A percentile compares a stretch with the other conserved stretches of the same genome.
Conservation (phyloP, 805 yeast genomes). For the Metschnikowia dekortorum region DNA sequence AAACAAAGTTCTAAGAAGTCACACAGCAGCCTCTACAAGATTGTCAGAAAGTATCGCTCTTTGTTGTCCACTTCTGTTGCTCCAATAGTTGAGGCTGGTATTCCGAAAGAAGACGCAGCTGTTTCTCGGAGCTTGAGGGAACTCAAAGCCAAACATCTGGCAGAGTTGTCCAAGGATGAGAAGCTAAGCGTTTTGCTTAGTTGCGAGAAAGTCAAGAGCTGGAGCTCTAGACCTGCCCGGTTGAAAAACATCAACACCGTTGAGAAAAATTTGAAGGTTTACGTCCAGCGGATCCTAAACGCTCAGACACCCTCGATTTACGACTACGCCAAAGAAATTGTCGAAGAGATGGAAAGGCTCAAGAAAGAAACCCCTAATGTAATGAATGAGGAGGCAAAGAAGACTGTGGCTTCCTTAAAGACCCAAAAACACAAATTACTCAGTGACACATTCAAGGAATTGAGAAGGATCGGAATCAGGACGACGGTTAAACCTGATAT, state of each 20-base stretch:
- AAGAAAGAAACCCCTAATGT: slow-evolving; percentile 73
- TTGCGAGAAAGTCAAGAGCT: slow-evolving; percentile 37
- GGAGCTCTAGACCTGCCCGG: slow-evolving; percentile 55
- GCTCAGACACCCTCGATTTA: slow-evolving; percentile 46
- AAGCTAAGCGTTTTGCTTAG: slow-evolving; percentile 12
- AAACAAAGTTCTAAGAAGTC: slow-evolving; percentile 91
- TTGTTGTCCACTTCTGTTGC: slow-evolving; percentile 50
- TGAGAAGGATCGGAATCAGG: slow-evolving; percentile 73
- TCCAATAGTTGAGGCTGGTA: slow-evolving; percentile 56
- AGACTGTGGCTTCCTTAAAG: slow-evolving; percentile 58
- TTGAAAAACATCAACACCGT: slow-evolving; percentile 50
- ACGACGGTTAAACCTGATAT: slow-evolving; percentile 61
- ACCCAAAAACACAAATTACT: slow-evolving; percentile 76
- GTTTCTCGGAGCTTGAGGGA: neutral
- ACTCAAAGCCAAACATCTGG: slow-evolving; percentile 1
- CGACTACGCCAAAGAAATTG: slow-evolving; percentile 51
- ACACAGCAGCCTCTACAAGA: slow-evolving; percentile 76
- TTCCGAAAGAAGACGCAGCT: slow-evolving; percentile 20
- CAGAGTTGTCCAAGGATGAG: slow-evolving; percentile 9
- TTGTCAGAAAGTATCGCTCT: slow-evolving; percentile 75
- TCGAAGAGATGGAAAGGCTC: slow-evolving; percentile 56
- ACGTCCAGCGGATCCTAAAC: slow-evolving; percentile 29
- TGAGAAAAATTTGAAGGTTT: slow-evolving; percentile 51
- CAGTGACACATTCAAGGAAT: slow-evolving; percentile 70
- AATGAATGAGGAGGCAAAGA: slow-evolving; percentile 70